Percentiles rank a stretch among this genome's conserved stretches.
Conservation (phyloP, 495 filamentous ascomycete species). For the Cercophora samala region DNA sequence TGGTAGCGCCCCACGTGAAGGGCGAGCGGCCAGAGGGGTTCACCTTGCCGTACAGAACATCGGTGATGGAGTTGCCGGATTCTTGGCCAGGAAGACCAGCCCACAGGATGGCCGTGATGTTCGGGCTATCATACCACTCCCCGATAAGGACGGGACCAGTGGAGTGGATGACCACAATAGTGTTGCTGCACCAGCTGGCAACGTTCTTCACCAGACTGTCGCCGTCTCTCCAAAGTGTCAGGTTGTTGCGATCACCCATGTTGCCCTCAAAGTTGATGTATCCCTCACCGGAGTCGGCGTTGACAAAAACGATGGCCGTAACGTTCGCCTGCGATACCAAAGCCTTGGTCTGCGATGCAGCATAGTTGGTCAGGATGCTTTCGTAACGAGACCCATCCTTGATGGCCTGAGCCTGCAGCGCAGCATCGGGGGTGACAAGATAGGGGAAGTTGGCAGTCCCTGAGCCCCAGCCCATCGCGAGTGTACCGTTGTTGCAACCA, state of each 20-base stretch:
- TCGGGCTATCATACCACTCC: constrained; percentile 77
- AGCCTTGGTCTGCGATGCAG: constrained; percentile 50
- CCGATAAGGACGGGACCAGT: constrained; percentile 75
- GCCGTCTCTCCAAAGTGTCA: constrained; percentile 83
- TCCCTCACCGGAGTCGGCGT: constrained; percentile 82
- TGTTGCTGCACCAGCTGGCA: constrained; percentile 76
- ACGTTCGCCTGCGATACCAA: constrained; percentile 66
- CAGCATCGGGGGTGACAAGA: constrained; percentile 79
- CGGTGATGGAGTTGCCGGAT: constrained; percentile 83
- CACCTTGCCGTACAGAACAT: constrained; percentile 85
- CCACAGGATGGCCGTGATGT: constrained; percentile 92
- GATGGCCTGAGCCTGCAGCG: constrained; percentile 71
- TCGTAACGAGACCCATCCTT: constrained; percentile 61
- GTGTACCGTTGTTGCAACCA: constrained; percentile 80
- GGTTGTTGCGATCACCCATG: constrained; percentile 84
- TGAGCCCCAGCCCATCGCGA: constrained; percentile 93
- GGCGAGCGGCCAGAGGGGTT: constrained; percentile 84
- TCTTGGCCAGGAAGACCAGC: constrained; percentile 92
- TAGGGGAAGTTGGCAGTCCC: constrained; percentile 91
- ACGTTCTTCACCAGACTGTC: constrained; percentile 77
- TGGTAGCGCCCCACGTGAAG: constrained; percentile 79
- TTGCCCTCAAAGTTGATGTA: constrained; percentile 84
- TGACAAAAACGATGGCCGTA: constrained; percentile 80
- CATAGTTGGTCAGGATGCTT: constrained; percentile 73
- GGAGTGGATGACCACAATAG: constrained; percentile 87